Conservation (phyloP, 2,329 filamentous ascomycete genomes). For the Fusarium subglutinans region DNA sequence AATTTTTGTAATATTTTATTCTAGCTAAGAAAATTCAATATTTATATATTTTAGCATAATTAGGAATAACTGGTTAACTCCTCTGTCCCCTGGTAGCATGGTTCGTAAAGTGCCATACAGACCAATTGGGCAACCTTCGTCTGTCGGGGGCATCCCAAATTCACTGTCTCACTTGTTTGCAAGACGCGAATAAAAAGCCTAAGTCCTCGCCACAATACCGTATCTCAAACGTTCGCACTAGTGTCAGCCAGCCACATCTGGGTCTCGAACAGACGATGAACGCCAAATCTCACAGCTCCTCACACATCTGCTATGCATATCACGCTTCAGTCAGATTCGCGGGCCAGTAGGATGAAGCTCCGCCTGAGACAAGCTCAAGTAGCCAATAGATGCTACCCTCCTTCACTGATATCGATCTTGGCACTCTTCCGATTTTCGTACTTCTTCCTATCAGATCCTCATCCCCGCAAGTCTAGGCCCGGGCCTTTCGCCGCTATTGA, state of each 20-base stretch:
- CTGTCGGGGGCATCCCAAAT: no score
- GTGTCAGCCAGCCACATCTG: not conserved
- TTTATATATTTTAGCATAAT: no score
- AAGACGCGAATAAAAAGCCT: not conserved
- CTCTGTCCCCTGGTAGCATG: no score
- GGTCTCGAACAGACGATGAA: not conserved
- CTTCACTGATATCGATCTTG: not conserved
- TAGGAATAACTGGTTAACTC: rapidly evolving
- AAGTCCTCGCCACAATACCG: no score
- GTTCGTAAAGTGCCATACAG: no score
- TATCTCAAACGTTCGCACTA: not conserved
- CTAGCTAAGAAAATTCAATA: rapidly evolving
- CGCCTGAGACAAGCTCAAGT: rapidly evolving
- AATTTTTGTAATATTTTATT: no score
- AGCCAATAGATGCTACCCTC: not conserved
- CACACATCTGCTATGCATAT: not conserved
- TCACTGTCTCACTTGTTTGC: not conserved
- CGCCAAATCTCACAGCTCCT: not conserved
- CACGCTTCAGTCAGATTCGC: not conserved
- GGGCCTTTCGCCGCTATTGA: not conserved
- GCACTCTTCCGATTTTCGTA: not conserved
- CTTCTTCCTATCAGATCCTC: not conserved
- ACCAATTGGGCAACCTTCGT: rapidly evolving
- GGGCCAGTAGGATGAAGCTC: not conserved
- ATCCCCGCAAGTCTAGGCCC: not conserved